phyloP scores from a whole-genome alignment of 129 eudicot species.

The Heracleum sosnowskyi region DNA sequence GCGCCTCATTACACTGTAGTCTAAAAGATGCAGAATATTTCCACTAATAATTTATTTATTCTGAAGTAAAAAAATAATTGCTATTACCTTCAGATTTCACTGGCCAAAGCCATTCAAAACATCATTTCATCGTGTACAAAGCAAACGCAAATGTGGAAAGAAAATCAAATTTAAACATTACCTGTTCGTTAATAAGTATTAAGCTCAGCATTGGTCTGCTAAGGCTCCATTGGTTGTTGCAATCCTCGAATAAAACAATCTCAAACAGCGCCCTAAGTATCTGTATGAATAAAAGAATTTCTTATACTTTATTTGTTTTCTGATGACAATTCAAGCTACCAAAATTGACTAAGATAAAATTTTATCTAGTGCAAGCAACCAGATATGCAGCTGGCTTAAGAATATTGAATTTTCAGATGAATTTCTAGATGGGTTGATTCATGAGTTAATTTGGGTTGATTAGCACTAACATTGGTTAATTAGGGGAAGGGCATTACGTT shows the following conservation, averaged over 20 bases:
- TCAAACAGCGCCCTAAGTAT: constrained; percentile 86
- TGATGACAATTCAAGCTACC: background rate
- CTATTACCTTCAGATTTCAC: background rate
- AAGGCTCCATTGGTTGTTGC: constrained; percentile 81
- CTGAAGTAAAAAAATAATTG: background rate
- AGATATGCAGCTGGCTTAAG: background rate
- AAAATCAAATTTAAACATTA: constrained; percentile 10
- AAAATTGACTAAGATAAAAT: background rate
- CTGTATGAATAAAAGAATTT: constrained; percentile 24
- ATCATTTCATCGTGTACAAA: background rate
- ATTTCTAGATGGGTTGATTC: background rate
- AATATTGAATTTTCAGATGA: background rate
- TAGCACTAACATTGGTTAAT: background rate
- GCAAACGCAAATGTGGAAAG: background rate
- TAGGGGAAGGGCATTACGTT: background rate
- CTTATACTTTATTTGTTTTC: background rate
- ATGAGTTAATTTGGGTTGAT: background rate
- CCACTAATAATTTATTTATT: background rate
- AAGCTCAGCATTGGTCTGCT: constrained; percentile 93
- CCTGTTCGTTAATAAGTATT: constrained; percentile 86
- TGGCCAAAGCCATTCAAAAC: background rate
- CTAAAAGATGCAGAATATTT: background rate
- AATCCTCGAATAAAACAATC: constrained; percentile 85
- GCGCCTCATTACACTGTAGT: background rate
- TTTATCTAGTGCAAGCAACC: background rate